phyloP scores from a whole-genome alignment of 306 rosid genomes.

The Acacia crassicarpa region DNA sequence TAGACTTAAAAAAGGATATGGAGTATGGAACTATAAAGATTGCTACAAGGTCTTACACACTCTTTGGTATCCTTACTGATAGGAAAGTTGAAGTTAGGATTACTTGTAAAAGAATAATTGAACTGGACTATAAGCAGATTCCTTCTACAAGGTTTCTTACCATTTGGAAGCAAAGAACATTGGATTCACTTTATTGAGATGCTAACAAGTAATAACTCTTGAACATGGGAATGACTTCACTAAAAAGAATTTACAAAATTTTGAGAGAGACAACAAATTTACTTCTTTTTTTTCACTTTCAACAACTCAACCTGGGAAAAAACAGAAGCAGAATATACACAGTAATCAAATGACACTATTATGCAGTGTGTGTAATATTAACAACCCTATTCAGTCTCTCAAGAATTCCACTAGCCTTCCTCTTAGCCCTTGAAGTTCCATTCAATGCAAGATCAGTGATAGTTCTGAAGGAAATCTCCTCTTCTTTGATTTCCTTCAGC shows the following conservation, averaged over 20 bases:
- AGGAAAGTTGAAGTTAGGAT: slow-evolving; percentile 6
- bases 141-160: slow-evolving; percentile 17
- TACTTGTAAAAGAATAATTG: slow-evolving; percentile 7
- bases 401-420: slow-evolving; percentile 87
- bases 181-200: slow-evolving; percentile 41
- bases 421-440: slow-evolving; percentile 94
- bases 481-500: slow-evolving; percentile 83
- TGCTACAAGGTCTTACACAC: not conserved
- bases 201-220: slow-evolving; percentile 27
- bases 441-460: slow-evolving; percentile 69
- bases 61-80: slow-evolving; percentile 5
- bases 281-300: slow-evolving; percentile 22
- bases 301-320: slow-evolving; percentile 24
- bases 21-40: not conserved
- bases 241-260: slow-evolving; percentile 49
- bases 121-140: slow-evolving; percentile 1
- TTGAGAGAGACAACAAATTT: slow-evolving; percentile 38
- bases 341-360: slow-evolving; percentile 20
- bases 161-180: slow-evolving; percentile 13
- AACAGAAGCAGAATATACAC: slow-evolving; percentile 66
- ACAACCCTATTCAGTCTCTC: slow-evolving; percentile 80
- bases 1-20: not conserved
- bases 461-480: slow-evolving; percentile 63
- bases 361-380: slow-evolving; percentile 84
- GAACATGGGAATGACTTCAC: slow-evolving; percentile 38